A percentile compares a stretch with the other conserved stretches of the same genome.
These are phyloP conservation scores for Phytophthora kernoviae DNA, from an alignment of 352 stramenopile species.

Conservation along the genomic window DNA sequence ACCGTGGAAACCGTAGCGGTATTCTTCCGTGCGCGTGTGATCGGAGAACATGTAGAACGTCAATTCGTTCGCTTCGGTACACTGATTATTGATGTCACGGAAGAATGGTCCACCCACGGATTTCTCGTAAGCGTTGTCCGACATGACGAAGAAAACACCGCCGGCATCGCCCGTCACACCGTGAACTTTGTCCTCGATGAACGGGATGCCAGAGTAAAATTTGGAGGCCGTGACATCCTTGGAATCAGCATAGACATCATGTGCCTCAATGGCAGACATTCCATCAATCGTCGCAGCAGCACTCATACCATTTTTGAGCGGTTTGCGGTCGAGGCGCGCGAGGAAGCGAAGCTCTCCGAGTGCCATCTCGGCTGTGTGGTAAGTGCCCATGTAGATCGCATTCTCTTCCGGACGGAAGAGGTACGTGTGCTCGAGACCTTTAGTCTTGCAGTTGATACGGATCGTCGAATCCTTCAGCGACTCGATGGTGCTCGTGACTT, in stretches of 20 bases:
- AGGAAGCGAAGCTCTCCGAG: conserved; percentile 60
- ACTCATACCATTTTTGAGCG: conserved; percentile 42
- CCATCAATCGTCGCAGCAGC: conserved; percentile 38
- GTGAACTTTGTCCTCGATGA: conserved; percentile 47
- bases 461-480: conserved; percentile 44
- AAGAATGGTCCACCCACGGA: conserved; percentile 57
- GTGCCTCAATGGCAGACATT: conserved; percentile 43
- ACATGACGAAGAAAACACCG: conserved; percentile 60
- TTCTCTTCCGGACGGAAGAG: conserved; percentile 59
- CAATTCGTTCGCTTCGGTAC: conserved; percentile 51
- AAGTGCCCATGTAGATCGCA: conserved; percentile 62
- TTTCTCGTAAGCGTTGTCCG: conserved; percentile 50
- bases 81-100: conserved; percentile 71
- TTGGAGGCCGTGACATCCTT: conserved; percentile 42
- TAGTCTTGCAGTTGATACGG: conserved; percentile 45
- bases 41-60: conserved; percentile 70
- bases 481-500: conserved; percentile 41
- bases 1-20: conserved; percentile 61
- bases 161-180: conserved; percentile 43
- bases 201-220: conserved; percentile 50
- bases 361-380: conserved; percentile 41
- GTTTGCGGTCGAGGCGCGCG: conserved; percentile 38
- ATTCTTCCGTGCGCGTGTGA: conserved; percentile 54
- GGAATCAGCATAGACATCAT: conserved; percentile 45
- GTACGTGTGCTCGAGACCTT: conserved; percentile 53